A percentile compares a stretch with the other conserved stretches of the same genome.
These are phyloP conservation scores for Candida sithepensis DNA, from an alignment of 805 yeast genomes.

Conservation along the genomic window DNA sequence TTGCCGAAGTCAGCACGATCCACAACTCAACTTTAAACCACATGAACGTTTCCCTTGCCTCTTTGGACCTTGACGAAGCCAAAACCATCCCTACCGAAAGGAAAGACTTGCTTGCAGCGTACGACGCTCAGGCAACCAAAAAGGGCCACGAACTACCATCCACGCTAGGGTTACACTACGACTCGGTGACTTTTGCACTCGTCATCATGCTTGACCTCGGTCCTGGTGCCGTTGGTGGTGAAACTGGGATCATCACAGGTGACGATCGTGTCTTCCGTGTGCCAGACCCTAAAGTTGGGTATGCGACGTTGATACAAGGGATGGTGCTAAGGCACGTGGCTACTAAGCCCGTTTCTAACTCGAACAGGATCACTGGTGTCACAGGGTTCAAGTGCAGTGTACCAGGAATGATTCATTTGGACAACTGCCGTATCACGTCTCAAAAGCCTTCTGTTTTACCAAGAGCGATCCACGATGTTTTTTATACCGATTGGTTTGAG, in stretches of 20 bases:
- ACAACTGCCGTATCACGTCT: slow-evolving; percentile 29
- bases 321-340: slow-evolving; percentile 44
- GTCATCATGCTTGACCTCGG: slow-evolving; percentile 47
- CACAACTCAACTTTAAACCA: slow-evolving; percentile 53
- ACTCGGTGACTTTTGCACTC: slow-evolving; percentile 44
- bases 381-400: slow-evolving; percentile 24
- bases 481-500: slow-evolving; percentile 33
- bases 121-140: too few relatives aligned
- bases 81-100: slow-evolving; percentile 7
- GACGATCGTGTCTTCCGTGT: slow-evolving; percentile 27
- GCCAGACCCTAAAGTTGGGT: slow-evolving; percentile 42
- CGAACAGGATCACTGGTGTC: slow-evolving; percentile 32
- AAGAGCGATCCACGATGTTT: slow-evolving; percentile 28
- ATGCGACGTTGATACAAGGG: slow-evolving; percentile 46
- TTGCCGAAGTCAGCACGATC: slow-evolving; percentile 39
- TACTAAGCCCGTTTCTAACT: slow-evolving; percentile 37
- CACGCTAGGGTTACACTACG: slow-evolving; percentile 45
- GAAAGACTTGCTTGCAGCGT: slow-evolving; percentile 12
- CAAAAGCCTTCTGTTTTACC: slow-evolving; percentile 32
- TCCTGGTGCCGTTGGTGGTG: slow-evolving; percentile 48
- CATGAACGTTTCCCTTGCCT: slow-evolving; percentile 41
- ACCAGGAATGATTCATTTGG: slow-evolving; percentile 22
- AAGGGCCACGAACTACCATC: slow-evolving; percentile 27
- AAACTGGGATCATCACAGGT: slow-evolving; percentile 44
- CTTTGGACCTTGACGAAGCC: slow-evolving; percentile 18